Evolutionary conservation across 768 basidiomycete species (phyloP), one percentile per base, ranked within the genome.

Genomic region (Gloeopeniophorella convolvens): DNA sequence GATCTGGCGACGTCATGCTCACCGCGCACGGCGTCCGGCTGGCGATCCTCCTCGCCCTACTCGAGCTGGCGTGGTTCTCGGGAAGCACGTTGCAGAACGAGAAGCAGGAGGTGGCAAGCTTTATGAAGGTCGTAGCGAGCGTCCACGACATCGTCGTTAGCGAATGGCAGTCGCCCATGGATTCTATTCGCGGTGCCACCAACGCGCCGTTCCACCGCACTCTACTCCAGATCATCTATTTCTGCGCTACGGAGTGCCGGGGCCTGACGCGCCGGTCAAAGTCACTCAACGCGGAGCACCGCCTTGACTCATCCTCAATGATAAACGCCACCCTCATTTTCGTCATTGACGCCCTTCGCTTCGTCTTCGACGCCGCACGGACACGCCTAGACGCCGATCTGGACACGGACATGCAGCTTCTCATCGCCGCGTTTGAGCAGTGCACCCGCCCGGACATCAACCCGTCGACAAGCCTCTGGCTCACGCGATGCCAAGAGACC

Each of bases 1-100:
- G 90, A 28, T 72, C 70, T 4, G 93, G 93, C 0, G 85, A 91
- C 50, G 85, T 93, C 77, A 87, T 93, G 80, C 74, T 84, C 0
- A 76, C 78, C 1, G 81, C 93, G 13, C 91, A 97, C 56, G 76
- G 79, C 2, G 78, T 84, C 20, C 75, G 90, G 27, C 68, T 97
- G 20, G 75, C 78, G 3, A 72, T 95, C 2, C 71, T 96, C 2
- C 72, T 91, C 20, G 76, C 83, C 0, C 64, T 94, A 42, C 70
- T 92, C n/a, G 88, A 96, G 58, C 74, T 86, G 3, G 80, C 79
- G 0, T 87, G 89, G 82, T 88, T 87, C 62, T 78, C 78, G 2
- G 70, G 76, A 0, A 62, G 73, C 5, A 80, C 82, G 55, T 75
- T 74, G 33, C 48, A 45, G 24, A 32, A 47, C 4, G 49, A 55